phyloP scores from a whole-genome alignment of 768 basidiomycete species.

The Kwoniella dejecticola region DNA sequence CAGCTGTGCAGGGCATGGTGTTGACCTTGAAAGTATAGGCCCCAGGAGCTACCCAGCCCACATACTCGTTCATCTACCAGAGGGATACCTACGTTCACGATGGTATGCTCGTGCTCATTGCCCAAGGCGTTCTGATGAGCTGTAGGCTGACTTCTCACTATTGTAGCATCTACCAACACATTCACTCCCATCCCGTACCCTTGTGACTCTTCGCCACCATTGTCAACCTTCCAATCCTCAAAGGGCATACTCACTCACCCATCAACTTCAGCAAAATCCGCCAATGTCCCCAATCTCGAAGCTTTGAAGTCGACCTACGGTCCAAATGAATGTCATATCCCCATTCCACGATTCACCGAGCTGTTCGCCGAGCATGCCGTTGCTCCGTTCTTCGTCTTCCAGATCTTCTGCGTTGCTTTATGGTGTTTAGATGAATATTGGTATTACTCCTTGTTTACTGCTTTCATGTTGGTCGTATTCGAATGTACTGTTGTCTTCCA shows the following conservation, averaged over 20 bases:
- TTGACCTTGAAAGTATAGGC: conserved; percentile 44
- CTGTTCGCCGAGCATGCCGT: conserved; percentile 95
- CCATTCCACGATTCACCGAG: conserved; percentile 88
- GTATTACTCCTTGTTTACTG: conserved; percentile 95
- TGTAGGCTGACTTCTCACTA: not conserved
- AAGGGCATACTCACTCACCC: conserved; percentile 61
- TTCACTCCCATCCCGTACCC: conserved; percentile 89
- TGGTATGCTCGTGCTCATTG: conserved; percentile 37
- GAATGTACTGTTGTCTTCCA: conserved; percentile 99
- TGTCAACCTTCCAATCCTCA: conserved; percentile 64
- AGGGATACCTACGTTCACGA: conserved; percentile 84
- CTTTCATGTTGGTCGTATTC: conserved; percentile 97
- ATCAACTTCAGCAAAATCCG: conserved; percentile 22
- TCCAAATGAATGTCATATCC: conserved; percentile 93
- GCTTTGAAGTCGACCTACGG: conserved; percentile 72
- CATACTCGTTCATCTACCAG: conserved; percentile 91
- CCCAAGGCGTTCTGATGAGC: not conserved
- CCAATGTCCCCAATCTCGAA: conserved; percentile 58
- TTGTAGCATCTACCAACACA: conserved; percentile 59
- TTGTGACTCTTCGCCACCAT: conserved; percentile 68
- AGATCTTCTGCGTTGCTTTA: conserved; percentile 93
- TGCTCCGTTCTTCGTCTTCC: conserved; percentile 99
- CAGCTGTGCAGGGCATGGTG: too few species aligned
- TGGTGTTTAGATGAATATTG: conserved; percentile 99
- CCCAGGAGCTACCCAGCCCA: conserved; percentile 59